Evolutionary conservation across 371 early-diverging fungal genomes (phyloP).

Genomic region (Mortierella sp.): DNA sequence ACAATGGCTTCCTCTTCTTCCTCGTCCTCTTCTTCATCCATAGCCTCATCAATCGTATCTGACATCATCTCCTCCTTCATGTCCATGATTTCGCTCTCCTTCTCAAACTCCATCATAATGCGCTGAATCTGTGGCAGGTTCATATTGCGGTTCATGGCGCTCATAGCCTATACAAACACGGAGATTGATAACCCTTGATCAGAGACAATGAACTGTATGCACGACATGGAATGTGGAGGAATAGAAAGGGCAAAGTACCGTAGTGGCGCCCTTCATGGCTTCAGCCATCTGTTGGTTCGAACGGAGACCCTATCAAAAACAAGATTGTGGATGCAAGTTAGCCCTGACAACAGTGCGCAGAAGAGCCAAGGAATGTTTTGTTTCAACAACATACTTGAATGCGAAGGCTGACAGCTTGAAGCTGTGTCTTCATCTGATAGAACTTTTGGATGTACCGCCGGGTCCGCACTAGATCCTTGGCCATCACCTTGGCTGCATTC

Average conservation of each 20-base stretch:
- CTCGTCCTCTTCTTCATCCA: slow-evolving; percentile 94
- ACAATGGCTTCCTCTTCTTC: slow-evolving; percentile 94
- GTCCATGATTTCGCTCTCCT: slow-evolving; percentile 95
- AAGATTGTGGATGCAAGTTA: neutral
- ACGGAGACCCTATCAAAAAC: slow-evolving; percentile 76
- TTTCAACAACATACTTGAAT: slow-evolving; percentile 85
- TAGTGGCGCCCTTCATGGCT: slow-evolving; percentile 95
- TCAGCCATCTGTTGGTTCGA: slow-evolving; percentile 97
- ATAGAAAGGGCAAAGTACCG: too few relatives aligned
- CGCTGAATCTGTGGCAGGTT: slow-evolving; percentile 93
- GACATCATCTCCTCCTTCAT: slow-evolving; percentile 99
- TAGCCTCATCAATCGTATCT: slow-evolving; percentile 95
- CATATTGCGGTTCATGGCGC: slow-evolving; percentile 94
- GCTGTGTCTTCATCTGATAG: slow-evolving; percentile 93
- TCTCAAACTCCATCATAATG: slow-evolving; percentile 98
- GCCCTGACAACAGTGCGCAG: neutral
- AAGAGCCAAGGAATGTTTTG: too few relatives aligned
- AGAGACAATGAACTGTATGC: too few relatives aligned
- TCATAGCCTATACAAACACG: slow-evolving; percentile 95
- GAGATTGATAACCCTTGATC: too few relatives aligned
- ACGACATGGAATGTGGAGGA: too few relatives aligned
- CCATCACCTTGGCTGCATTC: slow-evolving; percentile 95
- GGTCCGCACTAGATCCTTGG: slow-evolving; percentile 96
- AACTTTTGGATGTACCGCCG: slow-evolving; percentile 94
- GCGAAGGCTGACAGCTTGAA: slow-evolving; percentile 92